Evolutionary conservation across 2,329 filamentous ascomycete genomes (phyloP).

Genomic region (Corynespora cassiicola): DNA sequence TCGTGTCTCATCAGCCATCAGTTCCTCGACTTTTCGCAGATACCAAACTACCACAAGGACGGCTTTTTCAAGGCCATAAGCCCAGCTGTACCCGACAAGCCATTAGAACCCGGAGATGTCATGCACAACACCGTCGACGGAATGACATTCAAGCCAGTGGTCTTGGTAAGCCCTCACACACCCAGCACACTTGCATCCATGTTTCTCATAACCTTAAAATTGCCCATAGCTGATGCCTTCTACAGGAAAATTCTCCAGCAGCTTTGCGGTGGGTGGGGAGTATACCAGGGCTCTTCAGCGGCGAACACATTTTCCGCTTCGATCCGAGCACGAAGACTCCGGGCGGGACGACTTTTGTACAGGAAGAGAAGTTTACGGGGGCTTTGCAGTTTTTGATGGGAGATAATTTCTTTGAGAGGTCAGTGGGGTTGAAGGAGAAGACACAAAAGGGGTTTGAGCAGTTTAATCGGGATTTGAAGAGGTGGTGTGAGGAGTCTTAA

Average conservation of each 20-base stretch:
- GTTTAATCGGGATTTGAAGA: conserved; percentile 21
- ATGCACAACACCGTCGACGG: conserved; percentile 14
- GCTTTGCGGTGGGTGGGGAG: conserved; percentile 20
- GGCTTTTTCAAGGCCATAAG: conserved; percentile 21
- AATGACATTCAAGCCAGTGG: conserved; percentile 10
- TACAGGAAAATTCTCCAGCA: conserved; percentile 13
- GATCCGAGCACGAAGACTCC: conserved; percentile 8
- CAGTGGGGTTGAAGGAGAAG: conserved; percentile 16
- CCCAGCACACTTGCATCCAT: neutral
- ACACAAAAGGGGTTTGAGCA: conserved; percentile 15
- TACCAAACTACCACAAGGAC: conserved; percentile 13
- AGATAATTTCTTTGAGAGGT: conserved; percentile 11
- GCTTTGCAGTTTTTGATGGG: conserved; percentile 21
- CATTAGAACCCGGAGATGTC: conserved; percentile 14
- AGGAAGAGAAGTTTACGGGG: conserved; percentile 25
- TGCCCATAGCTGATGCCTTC: neutral
- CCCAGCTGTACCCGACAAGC: conserved; percentile 14
- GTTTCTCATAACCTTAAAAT: neutral
- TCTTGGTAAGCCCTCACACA: conserved; percentile 10
- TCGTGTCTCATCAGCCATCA: neutral
- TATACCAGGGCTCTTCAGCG: conserved; percentile 21
- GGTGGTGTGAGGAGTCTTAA: conserved; percentile 18
- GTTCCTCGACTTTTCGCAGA: conserved; percentile 20
- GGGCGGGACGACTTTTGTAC: conserved; percentile 22
- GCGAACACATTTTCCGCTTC: conserved; percentile 24